These are phyloP conservation scores for Trichoderma sp. DNA, from an alignment of 2,329 filamentous ascomycete species.

Conservation along the genomic window DNA sequence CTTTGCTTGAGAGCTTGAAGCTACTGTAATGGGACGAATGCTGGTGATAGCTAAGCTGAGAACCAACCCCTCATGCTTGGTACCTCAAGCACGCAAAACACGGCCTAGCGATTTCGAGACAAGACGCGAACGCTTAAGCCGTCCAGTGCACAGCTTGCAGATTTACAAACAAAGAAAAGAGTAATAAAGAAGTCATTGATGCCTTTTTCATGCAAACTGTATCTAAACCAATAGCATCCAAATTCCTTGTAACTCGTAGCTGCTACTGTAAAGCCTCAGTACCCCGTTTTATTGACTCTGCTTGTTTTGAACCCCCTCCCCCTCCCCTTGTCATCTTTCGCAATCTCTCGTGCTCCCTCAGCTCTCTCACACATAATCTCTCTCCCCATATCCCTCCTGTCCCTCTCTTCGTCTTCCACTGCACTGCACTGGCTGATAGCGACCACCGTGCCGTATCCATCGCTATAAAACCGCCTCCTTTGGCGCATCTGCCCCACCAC, in stretches of 20 bases:
- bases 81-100: neutral
- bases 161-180: neutral
- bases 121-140: neutral
- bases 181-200: neutral
- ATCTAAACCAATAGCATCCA: neutral
- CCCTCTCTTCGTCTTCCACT: neutral
- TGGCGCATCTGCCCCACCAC: slow-evolving; percentile 6
- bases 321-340: slow-evolving; percentile 2
- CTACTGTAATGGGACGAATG: neutral
- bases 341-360: neutral
- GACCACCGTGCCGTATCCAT: neutral
- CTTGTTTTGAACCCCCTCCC: neutral
- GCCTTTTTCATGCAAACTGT: neutral
- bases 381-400: neutral
- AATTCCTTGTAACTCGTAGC: neutral
- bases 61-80: neutral
- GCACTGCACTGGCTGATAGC: neutral
- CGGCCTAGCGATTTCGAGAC: neutral
- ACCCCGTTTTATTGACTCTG: neutral
- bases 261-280: neutral
- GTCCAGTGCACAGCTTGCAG: neutral
- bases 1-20: neutral
- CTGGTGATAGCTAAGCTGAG: neutral
- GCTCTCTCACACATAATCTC: neutral
- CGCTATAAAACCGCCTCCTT: slow-evolving; percentile 2